Evolutionary conservation across 495 filamentous ascomycete species (phyloP), one percentile per base, ranked within the genome.

Genomic region (Cercophora samala): DNA sequence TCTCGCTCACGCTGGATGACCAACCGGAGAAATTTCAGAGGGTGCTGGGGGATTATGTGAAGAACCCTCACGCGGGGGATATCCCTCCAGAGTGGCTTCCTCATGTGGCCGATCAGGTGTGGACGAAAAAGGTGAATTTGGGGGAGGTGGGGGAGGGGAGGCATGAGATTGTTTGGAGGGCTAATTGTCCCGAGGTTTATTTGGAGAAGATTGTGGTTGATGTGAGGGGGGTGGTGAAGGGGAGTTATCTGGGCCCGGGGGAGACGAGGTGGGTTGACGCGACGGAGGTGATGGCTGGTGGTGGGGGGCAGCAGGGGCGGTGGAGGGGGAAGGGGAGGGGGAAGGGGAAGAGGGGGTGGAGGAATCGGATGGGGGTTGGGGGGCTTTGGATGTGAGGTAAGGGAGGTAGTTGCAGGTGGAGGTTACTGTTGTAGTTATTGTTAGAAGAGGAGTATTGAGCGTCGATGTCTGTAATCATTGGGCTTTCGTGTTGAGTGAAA

Each of bases 161-260:
- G 60, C 82, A 86, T 69, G 82, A 76, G 17, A 63, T 88, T 58
- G 83, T 81, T 63, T 69, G 88, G 54, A 84, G 83, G 78, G 72
- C 79, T 2, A 75, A 86, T 55, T 82, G 86, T 68, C 79, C 85
- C 2, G 84, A 83, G 61, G 75, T 88, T 3, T 80, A 87, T n/a
- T 70, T 90, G 17, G 82, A 89, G 76, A 89, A 87, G 72, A 76
- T 88, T 58, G 80, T 88, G 51, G 32, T 89, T 29, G 80, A 89
- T 76, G 71, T 87, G 19, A 85, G 83, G 4, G 84, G 82, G n/a
- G 80, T 18, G 29, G 17, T 88, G 53, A 79, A 76, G 65, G 68
- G 73, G 53, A 84, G 80, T 64, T 89, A 90, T 76, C 73, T 89
- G 51, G 87, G 87, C 18, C 86, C 87, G 51, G 84, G 85, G 8